A percentile compares a stretch with the other conserved stretches of the same genome.
Evolutionary conservation across 345 rosid genomes (phyloP).

Genomic region (Eucalyptus melliodora): DNA sequence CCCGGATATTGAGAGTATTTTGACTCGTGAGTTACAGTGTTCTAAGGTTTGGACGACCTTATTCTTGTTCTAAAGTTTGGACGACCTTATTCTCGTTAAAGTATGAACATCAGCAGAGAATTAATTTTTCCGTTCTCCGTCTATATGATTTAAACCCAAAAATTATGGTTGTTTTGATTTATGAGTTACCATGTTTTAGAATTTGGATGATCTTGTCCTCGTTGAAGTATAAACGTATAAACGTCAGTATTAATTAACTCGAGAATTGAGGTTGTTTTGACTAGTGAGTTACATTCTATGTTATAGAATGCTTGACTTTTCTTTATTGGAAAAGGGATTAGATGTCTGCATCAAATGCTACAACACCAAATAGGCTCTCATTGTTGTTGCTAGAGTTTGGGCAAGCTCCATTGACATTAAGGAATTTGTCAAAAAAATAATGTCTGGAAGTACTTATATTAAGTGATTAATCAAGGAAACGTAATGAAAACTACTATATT

Average conservation of each 20-base stretch:
- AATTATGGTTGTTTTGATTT: not conserved
- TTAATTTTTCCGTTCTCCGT: not conserved
- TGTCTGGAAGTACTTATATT: not conserved
- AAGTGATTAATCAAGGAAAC: not conserved
- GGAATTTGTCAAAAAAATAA: not conserved
- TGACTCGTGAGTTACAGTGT: not conserved
- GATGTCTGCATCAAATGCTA: not conserved
- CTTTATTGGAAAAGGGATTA: not conserved
- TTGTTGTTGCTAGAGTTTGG: not conserved
- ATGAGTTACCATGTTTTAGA: not conserved
- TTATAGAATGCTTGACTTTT: not conserved
- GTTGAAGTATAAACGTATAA: not conserved
- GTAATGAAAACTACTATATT: not conserved
- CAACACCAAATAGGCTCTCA: not conserved
- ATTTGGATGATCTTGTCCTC: not conserved
- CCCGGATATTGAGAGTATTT: not conserved
- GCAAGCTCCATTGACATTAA: not conserved
- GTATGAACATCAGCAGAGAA: not conserved
- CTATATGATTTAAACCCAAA: not conserved
- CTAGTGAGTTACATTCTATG: not conserved
- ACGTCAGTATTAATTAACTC: not conserved
- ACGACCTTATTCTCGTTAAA: not conserved
- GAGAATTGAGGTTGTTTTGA: not conserved
- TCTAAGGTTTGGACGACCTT: not conserved
- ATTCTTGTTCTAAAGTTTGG: no score